Evolutionary conservation across 306 rosid species (phyloP).

Genomic region (Cucumis cinereus): DNA sequence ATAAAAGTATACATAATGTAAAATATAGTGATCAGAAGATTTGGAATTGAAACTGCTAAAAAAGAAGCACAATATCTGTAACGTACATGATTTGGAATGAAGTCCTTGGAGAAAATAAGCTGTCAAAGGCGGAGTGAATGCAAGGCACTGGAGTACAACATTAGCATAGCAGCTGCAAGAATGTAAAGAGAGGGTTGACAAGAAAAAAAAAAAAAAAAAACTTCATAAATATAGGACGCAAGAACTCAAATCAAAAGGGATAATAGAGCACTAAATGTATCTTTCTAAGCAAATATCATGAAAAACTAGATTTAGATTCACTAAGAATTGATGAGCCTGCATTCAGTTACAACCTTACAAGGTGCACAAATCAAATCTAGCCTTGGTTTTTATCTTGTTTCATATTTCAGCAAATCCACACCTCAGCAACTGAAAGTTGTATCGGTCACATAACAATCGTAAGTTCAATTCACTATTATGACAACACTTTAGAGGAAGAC

Average conservation of each 20-base stretch:
- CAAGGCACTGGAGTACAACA: slow-evolving; percentile 90
- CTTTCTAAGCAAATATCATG: not conserved
- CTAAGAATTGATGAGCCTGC: not conserved
- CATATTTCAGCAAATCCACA: not conserved
- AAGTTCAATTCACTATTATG: not conserved
- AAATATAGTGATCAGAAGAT: slow-evolving; percentile 4
- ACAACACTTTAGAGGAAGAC: not conserved
- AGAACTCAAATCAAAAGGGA: not conserved
- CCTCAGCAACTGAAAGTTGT: not conserved
- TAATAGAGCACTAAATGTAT: not conserved
- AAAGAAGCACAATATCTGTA: slow-evolving; percentile 6
- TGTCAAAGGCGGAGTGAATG: slow-evolving; percentile 87
- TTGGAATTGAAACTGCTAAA: not conserved
- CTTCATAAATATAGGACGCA: not conserved
- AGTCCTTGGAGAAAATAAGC: slow-evolving; percentile 81
- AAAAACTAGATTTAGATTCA: not conserved
- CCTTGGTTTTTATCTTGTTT: not conserved
- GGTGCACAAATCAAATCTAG: not conserved
- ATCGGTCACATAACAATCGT: not conserved
- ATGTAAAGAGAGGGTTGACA: not conserved
- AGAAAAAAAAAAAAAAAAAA: not conserved
- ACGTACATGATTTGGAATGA: slow-evolving; percentile 79
- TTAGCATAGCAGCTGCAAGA: slow-evolving; percentile 84
- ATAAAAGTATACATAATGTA: not conserved
- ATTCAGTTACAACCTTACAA: not conserved